Percentiles rank a stretch among this genome's conserved stretches.
Conservation (phyloP, 768 basidiomycete species). For the Goffeauzyma gilvescens region DNA sequence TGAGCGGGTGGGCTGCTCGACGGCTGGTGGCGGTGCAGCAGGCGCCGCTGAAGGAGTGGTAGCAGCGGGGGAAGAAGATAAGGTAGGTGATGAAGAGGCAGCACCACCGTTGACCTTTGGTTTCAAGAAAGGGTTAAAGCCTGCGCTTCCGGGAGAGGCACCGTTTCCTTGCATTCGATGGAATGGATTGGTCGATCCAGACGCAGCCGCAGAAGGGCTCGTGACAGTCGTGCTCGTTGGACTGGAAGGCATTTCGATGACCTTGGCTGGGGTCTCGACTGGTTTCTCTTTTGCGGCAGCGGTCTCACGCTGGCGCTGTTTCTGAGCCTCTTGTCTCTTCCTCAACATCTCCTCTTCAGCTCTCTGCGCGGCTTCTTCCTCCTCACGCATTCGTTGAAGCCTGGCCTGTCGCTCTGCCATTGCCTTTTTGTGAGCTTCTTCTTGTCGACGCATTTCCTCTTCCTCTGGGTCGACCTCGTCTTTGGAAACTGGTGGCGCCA, state of each 20-base stretch:
- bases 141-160: constrained; percentile 28
- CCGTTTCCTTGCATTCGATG: constrained; percentile 15
- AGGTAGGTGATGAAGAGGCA: no score
- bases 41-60: constrained; percentile 11
- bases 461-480: constrained; percentile 59
- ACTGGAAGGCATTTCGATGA: constrained; percentile 7
- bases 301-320: constrained; percentile 35
- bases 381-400: constrained; percentile 39
- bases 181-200: constrained; percentile 25
- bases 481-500: no score
- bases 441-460: constrained; percentile 45
- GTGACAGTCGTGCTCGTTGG: constrained; percentile 19
- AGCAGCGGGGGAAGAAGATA: no score
- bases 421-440: constrained; percentile 52
- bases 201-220: constrained; percentile 32
- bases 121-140: constrained; percentile 61
- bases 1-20: no score
- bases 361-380: constrained; percentile 51
- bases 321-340: constrained; percentile 8
- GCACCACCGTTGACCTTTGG: constrained; percentile 17
- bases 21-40: constrained; percentile 36
- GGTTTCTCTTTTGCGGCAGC: constrained; percentile 30
- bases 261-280: constrained; percentile 11
- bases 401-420: constrained; percentile 47
- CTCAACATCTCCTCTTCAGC: constrained; percentile 35